Conservation (phyloP, 1,139 yeast genomes). For the Maudiozyma humilis region DNA sequence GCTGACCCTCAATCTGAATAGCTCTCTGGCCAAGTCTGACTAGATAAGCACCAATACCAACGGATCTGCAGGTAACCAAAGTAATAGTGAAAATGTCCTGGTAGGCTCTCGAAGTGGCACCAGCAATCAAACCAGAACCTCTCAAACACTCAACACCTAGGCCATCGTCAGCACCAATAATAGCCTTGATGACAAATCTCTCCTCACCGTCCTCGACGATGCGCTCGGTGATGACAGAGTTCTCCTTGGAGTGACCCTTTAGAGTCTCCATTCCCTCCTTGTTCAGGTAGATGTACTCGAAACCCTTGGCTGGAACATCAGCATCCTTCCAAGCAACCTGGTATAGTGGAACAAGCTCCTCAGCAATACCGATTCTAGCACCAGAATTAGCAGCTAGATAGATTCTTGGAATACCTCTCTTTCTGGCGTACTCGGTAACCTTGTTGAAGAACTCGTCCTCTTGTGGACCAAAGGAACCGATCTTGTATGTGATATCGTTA, state of each 20-base stretch:
- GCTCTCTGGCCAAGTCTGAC: constrained; percentile 98
- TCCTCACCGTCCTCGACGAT: constrained; percentile 78
- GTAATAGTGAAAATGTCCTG: constrained; percentile 94
- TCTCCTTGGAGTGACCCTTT: constrained; percentile 50
- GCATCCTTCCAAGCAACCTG: constrained; percentile 90
- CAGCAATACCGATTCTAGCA: constrained; percentile 97
- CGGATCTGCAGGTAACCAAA: constrained; percentile 94
- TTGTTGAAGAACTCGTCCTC: constrained; percentile 87
- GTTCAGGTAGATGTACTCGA: constrained; percentile 75
- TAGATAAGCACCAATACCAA: constrained; percentile 97
- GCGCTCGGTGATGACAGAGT: constrained; percentile 67
- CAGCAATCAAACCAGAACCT: constrained; percentile 97
- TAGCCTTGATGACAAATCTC: constrained; percentile 70
- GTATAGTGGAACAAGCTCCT: constrained; percentile 81
- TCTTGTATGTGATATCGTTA: constrained; percentile 92
- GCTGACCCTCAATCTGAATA: constrained; percentile 97
- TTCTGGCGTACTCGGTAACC: constrained; percentile 87
- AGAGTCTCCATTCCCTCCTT: constrained; percentile 57
- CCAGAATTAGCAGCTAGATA: constrained; percentile 97
- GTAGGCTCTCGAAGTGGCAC: constrained; percentile 96
- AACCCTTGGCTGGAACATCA: constrained; percentile 71
- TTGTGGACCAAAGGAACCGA: constrained; percentile 98
- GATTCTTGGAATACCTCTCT: constrained; percentile 86
- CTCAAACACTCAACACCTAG: constrained; percentile 96
- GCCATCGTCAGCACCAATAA: constrained; percentile 92